Evolutionary conservation across 371 early-diverging fungal genomes (phyloP).

Genomic region (Mortierella sp.): DNA sequence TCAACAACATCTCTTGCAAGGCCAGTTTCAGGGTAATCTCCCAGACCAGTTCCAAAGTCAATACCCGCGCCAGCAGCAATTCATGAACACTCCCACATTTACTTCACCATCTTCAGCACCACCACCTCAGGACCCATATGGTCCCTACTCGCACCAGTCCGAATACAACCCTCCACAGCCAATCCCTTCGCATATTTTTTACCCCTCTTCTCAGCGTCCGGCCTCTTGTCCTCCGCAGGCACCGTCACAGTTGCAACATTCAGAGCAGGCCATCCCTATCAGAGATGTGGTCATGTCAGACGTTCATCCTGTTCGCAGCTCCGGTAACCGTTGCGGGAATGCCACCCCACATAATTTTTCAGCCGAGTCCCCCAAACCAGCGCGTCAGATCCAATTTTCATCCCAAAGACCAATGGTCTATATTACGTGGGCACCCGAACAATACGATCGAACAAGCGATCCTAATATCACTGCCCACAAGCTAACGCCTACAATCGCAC

Average conservation of each 20-base stretch:
- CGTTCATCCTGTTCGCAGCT: not conserved
- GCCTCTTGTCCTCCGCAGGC: not conserved
- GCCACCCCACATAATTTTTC: not conserved
- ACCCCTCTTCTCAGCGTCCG: conserved; percentile 3
- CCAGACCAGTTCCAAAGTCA: no score
- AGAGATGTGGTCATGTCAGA: not conserved
- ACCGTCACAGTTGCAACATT: conserved; percentile 8
- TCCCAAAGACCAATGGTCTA: conserved; percentile 58
- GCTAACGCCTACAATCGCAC: conserved; percentile 72
- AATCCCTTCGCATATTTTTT: conserved; percentile 18
- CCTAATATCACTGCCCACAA: conserved; percentile 67
- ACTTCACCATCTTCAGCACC: not conserved
- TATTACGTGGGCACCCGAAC: conserved; percentile 70
- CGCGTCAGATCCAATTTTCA: conserved; percentile 11
- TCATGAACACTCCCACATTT: not conserved
- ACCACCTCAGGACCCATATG: not conserved
- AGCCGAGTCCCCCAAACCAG: not conserved
- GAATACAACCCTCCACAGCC: conserved; percentile 6
- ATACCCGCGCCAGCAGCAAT: not conserved
- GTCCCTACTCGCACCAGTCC: not conserved
- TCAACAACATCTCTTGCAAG: not conserved
- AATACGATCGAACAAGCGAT: conserved; percentile 79
- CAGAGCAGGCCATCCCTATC: not conserved
- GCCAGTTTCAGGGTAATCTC: no score
- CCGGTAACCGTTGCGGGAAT: not conserved